Conservation (phyloP, 2,329 filamentous ascomycete species). For the Penicillium polonicum region DNA sequence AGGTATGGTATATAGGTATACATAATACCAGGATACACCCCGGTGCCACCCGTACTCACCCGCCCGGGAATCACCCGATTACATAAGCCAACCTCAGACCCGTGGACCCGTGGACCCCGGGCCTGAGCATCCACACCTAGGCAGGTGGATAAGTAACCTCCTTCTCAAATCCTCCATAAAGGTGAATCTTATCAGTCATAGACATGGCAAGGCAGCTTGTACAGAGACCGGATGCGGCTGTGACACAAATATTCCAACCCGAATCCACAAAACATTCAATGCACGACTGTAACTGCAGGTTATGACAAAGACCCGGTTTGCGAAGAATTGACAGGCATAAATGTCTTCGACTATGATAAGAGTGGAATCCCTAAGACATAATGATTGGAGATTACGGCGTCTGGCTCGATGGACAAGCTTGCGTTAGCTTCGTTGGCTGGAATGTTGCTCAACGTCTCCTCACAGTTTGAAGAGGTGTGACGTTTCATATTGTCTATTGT, state of each 20-base stretch:
- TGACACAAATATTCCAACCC: background rate
- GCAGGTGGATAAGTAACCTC: background rate
- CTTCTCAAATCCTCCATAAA: background rate
- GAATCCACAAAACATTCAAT: background rate
- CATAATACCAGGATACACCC: background rate
- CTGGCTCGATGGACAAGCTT: background rate
- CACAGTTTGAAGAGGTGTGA: background rate
- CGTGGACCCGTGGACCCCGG: too few relatives aligned
- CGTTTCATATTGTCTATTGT: background rate
- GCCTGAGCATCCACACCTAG: background rate
- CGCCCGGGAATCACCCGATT: background rate
- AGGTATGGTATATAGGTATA: too few relatives aligned
- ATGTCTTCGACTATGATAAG: background rate
- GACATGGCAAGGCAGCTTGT: background rate
- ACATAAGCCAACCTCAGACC: background rate
- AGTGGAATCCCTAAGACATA: background rate
- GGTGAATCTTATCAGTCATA: background rate
- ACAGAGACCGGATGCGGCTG: background rate
- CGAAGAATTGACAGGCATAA: background rate
- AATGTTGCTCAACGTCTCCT: slow-evolving; percentile 1
- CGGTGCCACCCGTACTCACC: background rate
- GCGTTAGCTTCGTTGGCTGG: background rate
- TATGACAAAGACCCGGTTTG: background rate
- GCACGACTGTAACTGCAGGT: background rate
- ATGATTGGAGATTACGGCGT: background rate